phyloP scores from a whole-genome alignment of 148 eudicot genomes.

The Rhododendron henanense region DNA sequence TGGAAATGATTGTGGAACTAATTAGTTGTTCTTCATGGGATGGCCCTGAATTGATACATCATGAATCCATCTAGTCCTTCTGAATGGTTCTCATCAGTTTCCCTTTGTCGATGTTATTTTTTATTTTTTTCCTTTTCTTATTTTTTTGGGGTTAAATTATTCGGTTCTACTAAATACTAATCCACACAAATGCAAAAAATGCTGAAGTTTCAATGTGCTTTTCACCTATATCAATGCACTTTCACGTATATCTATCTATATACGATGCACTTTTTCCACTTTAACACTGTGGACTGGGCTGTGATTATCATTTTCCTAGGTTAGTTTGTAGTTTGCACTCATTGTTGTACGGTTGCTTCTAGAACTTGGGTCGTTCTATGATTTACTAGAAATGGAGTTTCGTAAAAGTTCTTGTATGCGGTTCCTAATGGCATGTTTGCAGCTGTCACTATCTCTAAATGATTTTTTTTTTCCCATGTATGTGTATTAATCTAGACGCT shows the following conservation, averaged over 20 bases:
- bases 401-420: background rate
- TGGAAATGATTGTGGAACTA: conserved; percentile 1
- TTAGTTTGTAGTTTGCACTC: background rate
- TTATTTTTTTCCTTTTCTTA: background rate
- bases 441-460: background rate
- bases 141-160: background rate
- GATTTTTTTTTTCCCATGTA: background rate
- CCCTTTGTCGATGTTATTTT: background rate
- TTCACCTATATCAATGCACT: background rate
- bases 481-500: background rate
- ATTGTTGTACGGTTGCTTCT: background rate
- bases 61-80: conserved; percentile 1
- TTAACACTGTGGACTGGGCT: background rate
- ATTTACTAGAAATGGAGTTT: background rate
- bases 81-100: background rate
- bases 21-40: background rate
- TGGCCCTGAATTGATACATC: background rate
- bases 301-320: background rate
- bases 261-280: background rate
- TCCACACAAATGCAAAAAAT: background rate
- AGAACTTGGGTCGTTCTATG: background rate
- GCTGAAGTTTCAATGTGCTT: background rate
- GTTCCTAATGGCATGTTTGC: background rate
- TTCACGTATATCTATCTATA: background rate
- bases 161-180: background rate